phyloP scores from a whole-genome alignment of 768 basidiomycete genomes.

The Phlegmacium glaucopus region DNA sequence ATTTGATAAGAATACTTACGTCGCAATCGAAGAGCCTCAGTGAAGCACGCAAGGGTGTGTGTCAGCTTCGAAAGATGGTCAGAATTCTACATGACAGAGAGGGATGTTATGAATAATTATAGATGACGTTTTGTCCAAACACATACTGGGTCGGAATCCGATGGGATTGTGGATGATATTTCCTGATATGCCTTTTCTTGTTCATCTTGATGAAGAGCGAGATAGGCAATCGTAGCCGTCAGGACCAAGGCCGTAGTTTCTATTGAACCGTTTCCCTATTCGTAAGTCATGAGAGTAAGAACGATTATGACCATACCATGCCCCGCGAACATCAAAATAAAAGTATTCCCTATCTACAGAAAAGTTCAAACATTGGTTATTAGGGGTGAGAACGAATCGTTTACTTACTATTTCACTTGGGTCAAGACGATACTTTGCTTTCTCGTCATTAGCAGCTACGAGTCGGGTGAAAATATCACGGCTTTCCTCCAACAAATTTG shows the following conservation, averaged over 20 bases:
- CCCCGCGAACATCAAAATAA: conserved; percentile 22
- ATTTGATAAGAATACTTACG: conserved; percentile 1
- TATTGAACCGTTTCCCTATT: not conserved
- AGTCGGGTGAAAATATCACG: conserved; percentile 15
- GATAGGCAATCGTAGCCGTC: conserved; percentile 1
- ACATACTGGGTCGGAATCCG: conserved; percentile 3
- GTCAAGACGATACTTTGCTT: no score
- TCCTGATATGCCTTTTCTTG: conserved; percentile 9
- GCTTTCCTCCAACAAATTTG: not conserved
- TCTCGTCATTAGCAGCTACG: no score
- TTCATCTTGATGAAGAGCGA: conserved; percentile 7
- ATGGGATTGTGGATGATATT: conserved; percentile 1
- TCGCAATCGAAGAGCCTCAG: conserved; percentile 6
- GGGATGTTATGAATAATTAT: no score
- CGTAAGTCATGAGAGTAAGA: not conserved
- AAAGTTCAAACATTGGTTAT: not conserved
- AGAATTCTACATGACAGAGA: no score
- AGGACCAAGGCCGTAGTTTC: no score
- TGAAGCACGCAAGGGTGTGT: conserved; percentile 8
- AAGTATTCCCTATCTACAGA: conserved; percentile 21
- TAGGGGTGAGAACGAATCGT: not conserved
- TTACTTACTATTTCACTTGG: conserved; percentile 20
- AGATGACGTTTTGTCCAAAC: not conserved
- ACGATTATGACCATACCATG: conserved; percentile 13
- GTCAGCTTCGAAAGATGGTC: conserved; percentile 5